Evolutionary conservation across 495 filamentous ascomycete genomes (phyloP).

Genomic region (Talaromyces nanjingensis): DNA sequence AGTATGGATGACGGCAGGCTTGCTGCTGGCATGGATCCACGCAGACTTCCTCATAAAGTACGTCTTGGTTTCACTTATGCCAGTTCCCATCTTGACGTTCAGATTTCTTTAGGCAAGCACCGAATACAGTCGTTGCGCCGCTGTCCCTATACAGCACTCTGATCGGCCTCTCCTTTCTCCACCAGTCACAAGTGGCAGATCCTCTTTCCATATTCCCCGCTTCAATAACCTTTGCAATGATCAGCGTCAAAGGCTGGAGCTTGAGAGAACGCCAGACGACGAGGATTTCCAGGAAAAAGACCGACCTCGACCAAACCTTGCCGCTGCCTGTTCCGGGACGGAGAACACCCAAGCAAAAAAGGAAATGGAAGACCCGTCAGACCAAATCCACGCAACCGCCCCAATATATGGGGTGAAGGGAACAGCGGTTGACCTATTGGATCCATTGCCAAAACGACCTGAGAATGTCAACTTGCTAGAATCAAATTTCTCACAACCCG

Average conservation of each 20-base stretch:
- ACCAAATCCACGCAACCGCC: background rate
- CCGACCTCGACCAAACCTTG: background rate
- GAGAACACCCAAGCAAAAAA: background rate
- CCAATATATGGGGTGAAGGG: background rate
- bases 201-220: background rate
- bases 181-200: background rate
- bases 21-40: background rate
- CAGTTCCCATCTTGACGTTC: background rate
- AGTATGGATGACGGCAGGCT: background rate
- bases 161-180: background rate
- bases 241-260: background rate
- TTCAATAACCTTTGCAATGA: background rate
- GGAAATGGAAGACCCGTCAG: background rate
- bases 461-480: background rate
- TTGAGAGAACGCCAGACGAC: background rate
- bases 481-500: constrained; percentile 23
- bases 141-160: background rate
- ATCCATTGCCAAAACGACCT: too few species aligned
- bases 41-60: background rate
- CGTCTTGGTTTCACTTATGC: background rate
- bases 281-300: background rate
- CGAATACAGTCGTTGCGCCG: background rate
- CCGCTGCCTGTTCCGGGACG: background rate
- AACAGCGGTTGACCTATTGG: background rate
- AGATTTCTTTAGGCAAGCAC: background rate